Evolutionary conservation across 1,284 basidiomycete genomes (phyloP), one percentile per base, ranked within the genome.

Genomic region (Fereydounia khargensis): DNA sequence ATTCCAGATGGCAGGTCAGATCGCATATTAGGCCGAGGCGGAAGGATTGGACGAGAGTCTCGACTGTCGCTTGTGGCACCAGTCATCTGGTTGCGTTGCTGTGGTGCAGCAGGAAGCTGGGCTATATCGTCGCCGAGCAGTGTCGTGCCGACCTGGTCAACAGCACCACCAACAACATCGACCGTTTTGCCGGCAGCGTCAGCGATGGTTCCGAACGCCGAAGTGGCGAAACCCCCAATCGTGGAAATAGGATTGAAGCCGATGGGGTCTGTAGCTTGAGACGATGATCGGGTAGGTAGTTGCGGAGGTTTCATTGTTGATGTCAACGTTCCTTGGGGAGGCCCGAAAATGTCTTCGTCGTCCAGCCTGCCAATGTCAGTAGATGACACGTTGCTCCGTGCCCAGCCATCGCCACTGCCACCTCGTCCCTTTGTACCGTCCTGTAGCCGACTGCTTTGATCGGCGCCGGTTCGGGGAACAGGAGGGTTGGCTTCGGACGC

Each of bases 91-190:
- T 30, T 40, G 30, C 43, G 46, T 16, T 40, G 6, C 1, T 47
- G 47, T 1, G 43, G n/a, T n/a, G 56, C 58, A 6, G 46, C 40
- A 3, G 58, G 55, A 2, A 53, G n/a, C n/a, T n/a, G n/a, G 17
- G 14, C 13, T 16, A 35, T 16, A 20, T 34, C 19, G 22, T 13
- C 4, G 3, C 35, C 59, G 23, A 62, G 43, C 18, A 62, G 47
- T 24, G 52, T 34, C 19, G 52, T 54, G 33, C 59, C 54, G 13
- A 62, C 49, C 33, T 65, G 55, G 30, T 61, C 55, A 11, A 62
- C 47, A 5, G 59, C 57, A 11, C 49, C 63, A 6, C 60, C 54
- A 2, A 65, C 55, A 1, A 62, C 63, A 25, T 62, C 59, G 4
- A 57, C 54, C 2, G 63, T 54, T 11, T 50, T 28, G n/a, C 50